Base-by-base conservation (phyloP, 1,284 basidiomycete species). In the Apiotrichum akiyoshidainum region DNA sequence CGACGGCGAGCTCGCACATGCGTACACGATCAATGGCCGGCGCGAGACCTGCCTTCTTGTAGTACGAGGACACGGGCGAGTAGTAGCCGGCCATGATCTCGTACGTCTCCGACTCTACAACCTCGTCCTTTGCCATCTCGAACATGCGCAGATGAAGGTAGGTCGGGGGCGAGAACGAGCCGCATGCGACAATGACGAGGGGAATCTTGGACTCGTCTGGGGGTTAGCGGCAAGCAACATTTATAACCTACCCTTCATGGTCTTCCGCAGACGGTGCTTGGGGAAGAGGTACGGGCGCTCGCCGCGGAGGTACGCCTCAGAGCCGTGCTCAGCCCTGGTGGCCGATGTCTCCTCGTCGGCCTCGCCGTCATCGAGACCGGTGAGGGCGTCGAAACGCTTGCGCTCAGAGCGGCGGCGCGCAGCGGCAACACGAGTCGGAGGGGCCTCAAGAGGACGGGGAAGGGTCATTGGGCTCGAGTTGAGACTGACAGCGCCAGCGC, bases 51-150 rank as follows among this genome's bases (percentile, higher is more conserved):
- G 88, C 85, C 75, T 94, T 94, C 82, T 91, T 90, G 84, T 94
- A 94, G 82, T 86, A 84, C 78, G 92, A 90, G 67, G 88, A 76
- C 76, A 97, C 93, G 40, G 93, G 93, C 71, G 90, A 93, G 71
- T 96, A 87, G 80, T 96, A 96, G 1, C 91, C 92, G 22, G 90
- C 93, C 68, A 96, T 83, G 68, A 97, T 87, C 80, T 96, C 93
- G 72, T 90, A 95, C 65, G 92, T 85, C 63, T 91, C 92, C 69
- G 90, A 90, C 73, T 96, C 93, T 54, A 92, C 84, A 59, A 92
- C 86, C 71, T 92, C 93, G 80, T 97, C 93, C 79, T 89, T 90
- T 58, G 93, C 93, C 93, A 97, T 96, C 77, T 96, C 93, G 78
- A 96, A 97, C 90, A 97, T 96, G 59, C 93, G 89, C 72, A 83